Base-by-base conservation (phyloP, 805 yeast species). In the Monosporozyma aerobia region DNA sequence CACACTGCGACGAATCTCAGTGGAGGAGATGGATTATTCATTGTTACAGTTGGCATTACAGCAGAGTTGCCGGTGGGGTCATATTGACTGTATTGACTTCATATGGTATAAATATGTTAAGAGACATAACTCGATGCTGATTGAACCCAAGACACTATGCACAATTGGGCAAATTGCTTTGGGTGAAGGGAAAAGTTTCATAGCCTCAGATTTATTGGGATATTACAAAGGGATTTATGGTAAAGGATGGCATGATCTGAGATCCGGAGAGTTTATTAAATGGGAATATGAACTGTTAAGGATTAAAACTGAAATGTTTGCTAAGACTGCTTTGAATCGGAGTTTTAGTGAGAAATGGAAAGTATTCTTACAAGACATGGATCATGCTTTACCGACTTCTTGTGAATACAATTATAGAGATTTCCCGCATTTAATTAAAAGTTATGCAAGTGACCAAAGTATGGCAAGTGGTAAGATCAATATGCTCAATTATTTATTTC, bases 331-430 rank as follows among this genome's bases (percentile, higher is more conserved):
- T 2, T 22, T 35, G 22, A 22, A 46, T 13, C 29, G 37, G 14
- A 39, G 47, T 10, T 67, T 68, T 47, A 49, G 57, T 22, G 65
- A 64, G 43, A 65, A 64, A 48, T 68, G 71, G 71, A 64, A 64
- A 44, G 63, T 64, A 6, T 64, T 60, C 47, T n/a, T 67, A 13
- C 58, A 60, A 47, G 69, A 63, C 25, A 53, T 68, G 51, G 70
- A 65, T 39, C 54, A 60, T 25, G 29, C 14, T 2, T 53, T 65
- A 3, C 56, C 60, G 7, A 33, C 47, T 2, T 49, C 37, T 3
- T 32, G 40, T 1, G 37, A 10, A 3, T 54, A 59, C 16, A 46
- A 56, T 9, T 63, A 61, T 8, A 54, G 63, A 37, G 69, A 67
- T 49, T 68, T 62, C 51, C 66, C 69, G 4, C 25, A 57, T 29